Conservation (phyloP, 108 stramenopile species). For the Hondaea fermentalgiana region DNA sequence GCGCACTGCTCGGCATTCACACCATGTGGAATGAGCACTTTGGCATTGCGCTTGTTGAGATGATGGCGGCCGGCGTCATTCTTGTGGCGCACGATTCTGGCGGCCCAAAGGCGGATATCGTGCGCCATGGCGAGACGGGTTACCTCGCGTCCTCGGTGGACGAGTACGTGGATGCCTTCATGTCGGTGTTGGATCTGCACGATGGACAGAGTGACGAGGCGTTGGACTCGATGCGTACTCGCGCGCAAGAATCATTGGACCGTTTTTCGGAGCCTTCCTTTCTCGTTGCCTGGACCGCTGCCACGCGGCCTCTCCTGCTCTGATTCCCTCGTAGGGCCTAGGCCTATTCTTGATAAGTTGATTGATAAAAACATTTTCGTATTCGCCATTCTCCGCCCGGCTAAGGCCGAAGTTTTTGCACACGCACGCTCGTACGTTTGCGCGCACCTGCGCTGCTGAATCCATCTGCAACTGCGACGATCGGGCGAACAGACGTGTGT, state of each 20-base stretch:
- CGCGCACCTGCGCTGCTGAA: too few species aligned
- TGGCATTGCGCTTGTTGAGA: slow-evolving; percentile 99
- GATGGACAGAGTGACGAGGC: not conserved
- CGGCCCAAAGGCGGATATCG: slow-evolving; percentile 71
- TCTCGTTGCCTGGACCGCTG: not conserved
- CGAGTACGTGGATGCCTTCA: slow-evolving; percentile 34
- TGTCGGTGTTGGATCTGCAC: slow-evolving; percentile 12
- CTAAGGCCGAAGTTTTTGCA: too few species aligned
- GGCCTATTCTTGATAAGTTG: not conserved
- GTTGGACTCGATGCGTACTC: not conserved
- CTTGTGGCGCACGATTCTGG: slow-evolving; percentile 88
- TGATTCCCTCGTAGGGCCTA: not conserved
- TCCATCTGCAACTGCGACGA: too few species aligned
- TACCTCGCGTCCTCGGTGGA: slow-evolving; percentile 32
- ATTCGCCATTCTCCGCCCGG: too few species aligned
- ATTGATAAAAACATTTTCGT: too few species aligned
- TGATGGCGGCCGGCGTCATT: slow-evolving; percentile 91
- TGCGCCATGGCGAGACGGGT: slow-evolving; percentile 31
- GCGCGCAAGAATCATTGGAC: not conserved
- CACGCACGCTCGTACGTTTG: too few species aligned
- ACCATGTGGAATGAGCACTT: slow-evolving; percentile 99
- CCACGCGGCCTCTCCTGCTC: not conserved
- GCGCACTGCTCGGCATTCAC: slow-evolving; percentile 82
- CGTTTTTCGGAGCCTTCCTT: not conserved
- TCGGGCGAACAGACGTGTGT: too few species aligned